Percentiles rank a stretch among this genome's conserved stretches.
phyloP scores from a whole-genome alignment of 192 early-diverging fungal genomes.

The Oehlia diaphana region DNA sequence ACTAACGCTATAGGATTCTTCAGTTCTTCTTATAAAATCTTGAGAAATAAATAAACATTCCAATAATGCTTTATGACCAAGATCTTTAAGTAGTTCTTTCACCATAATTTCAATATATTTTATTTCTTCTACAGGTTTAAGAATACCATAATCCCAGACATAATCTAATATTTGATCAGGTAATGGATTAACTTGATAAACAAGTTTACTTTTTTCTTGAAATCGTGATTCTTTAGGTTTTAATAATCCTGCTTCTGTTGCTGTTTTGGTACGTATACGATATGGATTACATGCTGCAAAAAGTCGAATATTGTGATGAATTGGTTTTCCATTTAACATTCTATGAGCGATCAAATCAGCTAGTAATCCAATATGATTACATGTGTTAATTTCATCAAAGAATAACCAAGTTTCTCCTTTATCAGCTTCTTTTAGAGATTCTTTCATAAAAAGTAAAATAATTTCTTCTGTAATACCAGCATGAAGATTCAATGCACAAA shows the following conservation, averaged over 20 bases:
- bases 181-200: constrained; percentile 23
- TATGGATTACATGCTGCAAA: constrained; percentile 33
- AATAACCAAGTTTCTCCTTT: constrained; percentile 26
- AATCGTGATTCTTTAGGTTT: neutral
- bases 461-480: constrained; percentile 20
- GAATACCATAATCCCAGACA: constrained; percentile 26
- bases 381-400: constrained; percentile 31
- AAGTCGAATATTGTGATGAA: constrained; percentile 25
- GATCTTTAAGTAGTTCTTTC: neutral
- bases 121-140: neutral
- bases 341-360: constrained; percentile 21
- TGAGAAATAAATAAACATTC: constrained; percentile 27
- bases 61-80: neutral
- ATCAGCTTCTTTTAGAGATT: constrained; percentile 7
- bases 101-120: constrained; percentile 19
- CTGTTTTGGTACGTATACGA: constrained; percentile 14
- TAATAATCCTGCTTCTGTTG: constrained; percentile 18
- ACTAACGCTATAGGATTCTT: constrained; percentile 31
- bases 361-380: constrained; percentile 22
- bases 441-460: constrained; percentile 6
- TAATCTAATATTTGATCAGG: constrained; percentile 27
- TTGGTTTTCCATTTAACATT: constrained; percentile 2
- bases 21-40: constrained; percentile 19
- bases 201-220: constrained; percentile 26
- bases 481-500: constrained; percentile 14